Base-by-base conservation (phyloP, 2,329 filamentous ascomycete species). In the Cercospora beticola region DNA sequence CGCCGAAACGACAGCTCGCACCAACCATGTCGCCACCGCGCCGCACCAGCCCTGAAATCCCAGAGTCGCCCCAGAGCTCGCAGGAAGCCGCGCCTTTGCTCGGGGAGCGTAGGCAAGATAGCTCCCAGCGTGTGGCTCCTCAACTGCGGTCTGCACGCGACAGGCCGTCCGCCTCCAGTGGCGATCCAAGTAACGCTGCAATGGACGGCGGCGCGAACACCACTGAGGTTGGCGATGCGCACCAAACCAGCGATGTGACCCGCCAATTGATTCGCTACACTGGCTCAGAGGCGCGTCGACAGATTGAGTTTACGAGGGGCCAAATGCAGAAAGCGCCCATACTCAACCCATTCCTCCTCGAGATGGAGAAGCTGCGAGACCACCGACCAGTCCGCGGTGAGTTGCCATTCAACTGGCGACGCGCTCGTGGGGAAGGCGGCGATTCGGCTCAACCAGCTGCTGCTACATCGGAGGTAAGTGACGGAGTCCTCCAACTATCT, bases 341-440 rank as follows among this genome's bases (percentile, higher is more conserved):
- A 1, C 33, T 65, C 1, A 69, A 69, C n/a, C 60, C 64, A 1
- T 66, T 52, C 14, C 33, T 69, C 9, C 59, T 52, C 0, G 67
- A 69, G 18, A 69, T 69, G 59, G 59, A 60, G 7, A 69, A 66
- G 26, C 54, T 69, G 3, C 43, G 26, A 1, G 8, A 54, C 12
- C 31, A 58, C 31, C 52, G 33, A 1, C 18, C 43, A 26, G 30
- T 12, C 18, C 23, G 40, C 4, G 40, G 14, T 28, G 30, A 30
- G 21, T 9, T 40, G 28, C 59, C 43, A n/a, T 66, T 61, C 12
- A 52, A 69, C 36, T 69, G 67, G 65, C 49, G 59, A n/a, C 31
- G 12, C n/a, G 54, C 62, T 23, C 30, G 33, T 2, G 59, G 3
- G 49, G 52, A 64, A 10, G 62, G 28, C 14, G 49, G 62, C 9